A percentile compares a stretch with the other conserved stretches of the same genome.
These are phyloP conservation scores for Mariannaea sp. DNA, from an alignment of 2,329 filamentous ascomycete species.

Conservation along the genomic window DNA sequence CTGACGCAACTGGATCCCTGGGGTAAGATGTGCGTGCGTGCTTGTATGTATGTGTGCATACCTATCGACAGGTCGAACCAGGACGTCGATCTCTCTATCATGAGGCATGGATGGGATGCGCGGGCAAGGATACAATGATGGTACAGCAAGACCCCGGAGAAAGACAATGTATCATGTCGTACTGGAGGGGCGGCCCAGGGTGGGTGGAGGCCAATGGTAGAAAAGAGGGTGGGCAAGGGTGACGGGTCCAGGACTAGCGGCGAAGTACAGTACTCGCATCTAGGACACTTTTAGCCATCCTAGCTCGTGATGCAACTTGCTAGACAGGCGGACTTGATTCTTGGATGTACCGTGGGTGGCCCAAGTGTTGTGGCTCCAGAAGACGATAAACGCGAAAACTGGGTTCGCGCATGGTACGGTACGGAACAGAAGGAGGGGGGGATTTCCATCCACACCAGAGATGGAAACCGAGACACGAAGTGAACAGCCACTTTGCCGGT, in stretches of 20 bases:
- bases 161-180: not conserved
- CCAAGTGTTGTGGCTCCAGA: slow-evolving; percentile 1
- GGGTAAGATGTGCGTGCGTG: slow-evolving; percentile 16
- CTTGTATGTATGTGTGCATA: not conserved
- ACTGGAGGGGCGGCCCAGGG: not conserved
- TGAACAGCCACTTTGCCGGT: slow-evolving; percentile 28
- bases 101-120: slow-evolving; percentile 22
- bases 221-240: not conserved
- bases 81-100: slow-evolving; percentile 24
- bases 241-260: slow-evolving; percentile 9
- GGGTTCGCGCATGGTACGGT: no score
- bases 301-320: slow-evolving; percentile 34
- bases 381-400: not conserved
- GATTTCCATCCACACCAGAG: slow-evolving; percentile 11
- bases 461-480: slow-evolving; percentile 23
- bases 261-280: slow-evolving; percentile 18
- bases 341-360: not conserved
- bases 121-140: slow-evolving; percentile 7
- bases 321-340: slow-evolving; percentile 9
- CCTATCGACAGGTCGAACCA: slow-evolving; percentile 16
- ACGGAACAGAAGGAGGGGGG: no score
- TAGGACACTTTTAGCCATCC: slow-evolving; percentile 16
- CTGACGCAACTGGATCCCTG: slow-evolving; percentile 19
- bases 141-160: not conserved
- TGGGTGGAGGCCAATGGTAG: slow-evolving; percentile 4